Evolutionary conservation across 345 rosid genomes (phyloP).

Genomic region (Zanthoxylum bungeanum): DNA sequence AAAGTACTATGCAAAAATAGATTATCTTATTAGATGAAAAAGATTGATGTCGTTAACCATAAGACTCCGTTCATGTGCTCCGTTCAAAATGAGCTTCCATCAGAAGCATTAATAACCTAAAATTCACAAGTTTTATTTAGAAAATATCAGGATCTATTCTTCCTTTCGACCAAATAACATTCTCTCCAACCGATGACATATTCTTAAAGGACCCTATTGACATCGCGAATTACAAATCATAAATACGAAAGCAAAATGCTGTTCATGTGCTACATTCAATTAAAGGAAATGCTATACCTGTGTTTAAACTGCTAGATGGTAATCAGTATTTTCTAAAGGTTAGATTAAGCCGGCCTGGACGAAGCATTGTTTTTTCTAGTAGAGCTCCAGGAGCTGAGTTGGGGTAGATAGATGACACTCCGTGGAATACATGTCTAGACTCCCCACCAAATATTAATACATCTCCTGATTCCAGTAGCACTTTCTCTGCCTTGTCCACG

Average conservation of each 20-base stretch:
- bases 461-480: constrained; percentile 51
- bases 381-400: constrained; percentile 42
- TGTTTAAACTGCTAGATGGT: background rate
- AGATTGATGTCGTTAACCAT: no score
- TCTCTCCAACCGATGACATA: no score
- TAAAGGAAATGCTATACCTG: background rate
- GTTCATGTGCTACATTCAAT: background rate
- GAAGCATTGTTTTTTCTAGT: constrained; percentile 32
- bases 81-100: no score
- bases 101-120: no score
- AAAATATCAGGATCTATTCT: no score
- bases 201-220: no score
- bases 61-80: no score
- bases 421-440: constrained; percentile 57
- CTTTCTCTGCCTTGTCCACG: constrained; percentile 28
- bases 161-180: no score
- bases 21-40: no score
- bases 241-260: background rate
- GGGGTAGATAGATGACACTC: constrained; percentile 39
- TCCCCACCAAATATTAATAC: constrained; percentile 61
- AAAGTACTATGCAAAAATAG: no score
- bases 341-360: constrained; percentile 60
- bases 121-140: no score
- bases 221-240: background rate
- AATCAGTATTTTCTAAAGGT: constrained; percentile 49